These are phyloP conservation scores for Trametes cinnabarina DNA, from an alignment of 768 basidiomycete genomes.

Conservation along the genomic window DNA sequence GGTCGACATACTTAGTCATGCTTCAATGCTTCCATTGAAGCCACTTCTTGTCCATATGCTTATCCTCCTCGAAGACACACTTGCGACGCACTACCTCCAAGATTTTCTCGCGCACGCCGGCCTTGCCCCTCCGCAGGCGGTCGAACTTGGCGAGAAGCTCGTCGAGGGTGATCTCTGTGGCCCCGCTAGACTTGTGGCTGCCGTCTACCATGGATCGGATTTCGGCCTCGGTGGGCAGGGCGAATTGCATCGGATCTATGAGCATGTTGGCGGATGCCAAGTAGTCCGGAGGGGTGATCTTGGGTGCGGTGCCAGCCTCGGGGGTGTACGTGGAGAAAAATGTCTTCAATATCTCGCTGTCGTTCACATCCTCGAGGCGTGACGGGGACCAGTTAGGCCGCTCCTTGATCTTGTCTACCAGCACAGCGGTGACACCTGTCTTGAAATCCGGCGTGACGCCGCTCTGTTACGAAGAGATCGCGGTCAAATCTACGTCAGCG, in stretches of 20 bases:
- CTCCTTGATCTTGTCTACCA: conserved; percentile 49
- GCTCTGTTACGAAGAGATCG: conserved; percentile 42
- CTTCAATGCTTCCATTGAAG: conserved; percentile 54
- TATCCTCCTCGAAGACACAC: conserved; percentile 60
- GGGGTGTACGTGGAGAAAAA: conserved; percentile 67
- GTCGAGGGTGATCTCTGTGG: conserved; percentile 55
- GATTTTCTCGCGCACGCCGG: conserved; percentile 73
- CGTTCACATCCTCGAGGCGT: conserved; percentile 56
- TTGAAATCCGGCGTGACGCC: conserved; percentile 81
- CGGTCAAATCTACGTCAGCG: background rate
- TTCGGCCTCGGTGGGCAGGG: conserved; percentile 76
- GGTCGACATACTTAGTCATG: background rate
- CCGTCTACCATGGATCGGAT: conserved; percentile 69
- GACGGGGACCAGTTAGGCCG: conserved; percentile 73
- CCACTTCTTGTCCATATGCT: conserved; percentile 49
- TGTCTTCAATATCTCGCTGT: conserved; percentile 48
- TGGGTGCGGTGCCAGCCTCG: conserved; percentile 29
- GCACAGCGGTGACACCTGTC: conserved; percentile 73
- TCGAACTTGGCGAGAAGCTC: conserved; percentile 63
- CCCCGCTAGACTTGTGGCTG: conserved; percentile 57
- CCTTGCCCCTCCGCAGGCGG: conserved; percentile 45
- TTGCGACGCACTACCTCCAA: conserved; percentile 69
- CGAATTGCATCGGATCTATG: conserved; percentile 38
- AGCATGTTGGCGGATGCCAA: conserved; percentile 24
- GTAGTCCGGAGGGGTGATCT: conserved; percentile 27